Evolutionary conservation across 2,329 filamentous ascomycete species (phyloP).

Genomic region (Ophiostoma populinum): DNA sequence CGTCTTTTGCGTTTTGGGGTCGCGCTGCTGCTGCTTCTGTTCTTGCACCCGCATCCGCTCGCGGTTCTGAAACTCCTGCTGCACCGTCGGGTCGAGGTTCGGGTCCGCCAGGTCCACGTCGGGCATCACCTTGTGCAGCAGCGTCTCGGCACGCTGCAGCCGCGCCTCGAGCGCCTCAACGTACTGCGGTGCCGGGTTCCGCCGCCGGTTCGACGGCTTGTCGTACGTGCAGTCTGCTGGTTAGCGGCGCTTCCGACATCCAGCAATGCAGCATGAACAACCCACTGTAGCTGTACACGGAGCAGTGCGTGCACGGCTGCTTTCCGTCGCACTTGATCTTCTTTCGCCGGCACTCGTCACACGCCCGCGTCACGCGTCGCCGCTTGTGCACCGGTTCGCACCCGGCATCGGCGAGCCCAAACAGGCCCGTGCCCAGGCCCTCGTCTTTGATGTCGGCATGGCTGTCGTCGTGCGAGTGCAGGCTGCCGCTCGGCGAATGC

Average conservation of each 20-base stretch:
- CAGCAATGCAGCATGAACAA: neutral
- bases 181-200: constrained; percentile 84
- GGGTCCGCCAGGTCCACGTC: constrained; percentile 76
- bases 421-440: constrained; percentile 3
- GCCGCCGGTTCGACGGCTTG: constrained; percentile 77
- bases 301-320: constrained; percentile 86
- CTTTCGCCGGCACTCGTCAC: constrained; percentile 68
- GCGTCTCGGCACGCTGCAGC: constrained; percentile 63
- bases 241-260: neutral
- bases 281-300: constrained; percentile 83
- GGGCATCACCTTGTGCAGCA: constrained; percentile 65
- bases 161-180: constrained; percentile 76
- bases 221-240: constrained; percentile 77
- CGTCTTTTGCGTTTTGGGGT: constrained; percentile 12
- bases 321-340: constrained; percentile 82
- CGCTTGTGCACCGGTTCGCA: constrained; percentile 53
- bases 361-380: constrained; percentile 61
- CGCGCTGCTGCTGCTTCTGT: constrained; percentile 8
- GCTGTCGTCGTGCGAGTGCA: constrained; percentile 4
- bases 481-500: constrained; percentile 3
- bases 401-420: neutral
- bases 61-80: constrained; percentile 47
- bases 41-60: constrained; percentile 31
- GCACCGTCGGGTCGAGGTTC: constrained; percentile 58
- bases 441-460: constrained; percentile 7